Evolutionary conservation across 2,329 filamentous ascomycete genomes (phyloP).

Genomic region (Cladosporium phlei): DNA sequence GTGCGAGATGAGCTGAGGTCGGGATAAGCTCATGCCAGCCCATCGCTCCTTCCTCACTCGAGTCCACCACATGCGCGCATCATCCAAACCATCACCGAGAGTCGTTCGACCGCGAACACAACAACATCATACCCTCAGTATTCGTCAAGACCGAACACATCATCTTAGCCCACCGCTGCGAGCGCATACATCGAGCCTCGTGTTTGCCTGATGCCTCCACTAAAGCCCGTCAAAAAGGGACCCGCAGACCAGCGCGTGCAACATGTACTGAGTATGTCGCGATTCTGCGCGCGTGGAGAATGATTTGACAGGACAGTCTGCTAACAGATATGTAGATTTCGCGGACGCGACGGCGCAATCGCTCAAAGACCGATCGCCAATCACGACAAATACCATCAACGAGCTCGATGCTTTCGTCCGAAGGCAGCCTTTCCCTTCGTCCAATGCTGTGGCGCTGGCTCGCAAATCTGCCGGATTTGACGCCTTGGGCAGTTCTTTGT

Average conservation of each 20-base stretch:
- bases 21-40: too few relatives aligned
- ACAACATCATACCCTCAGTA: too few relatives aligned
- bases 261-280: constrained; percentile 1
- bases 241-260: constrained; percentile 19
- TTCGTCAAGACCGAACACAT: too few relatives aligned
- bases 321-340: neutral
- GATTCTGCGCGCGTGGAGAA: neutral
- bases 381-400: constrained; percentile 9
- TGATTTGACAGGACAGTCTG: neutral
- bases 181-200: too few relatives aligned
- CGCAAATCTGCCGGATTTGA: constrained; percentile 50
- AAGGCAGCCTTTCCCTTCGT: constrained; percentile 17
- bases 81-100: too few relatives aligned
- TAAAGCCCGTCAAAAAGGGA: constrained; percentile 18
- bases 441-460: constrained; percentile 15
- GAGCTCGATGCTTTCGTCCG: constrained; percentile 15
- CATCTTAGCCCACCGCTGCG: too few relatives aligned
- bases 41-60: too few relatives aligned
- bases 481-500: constrained; percentile 53
- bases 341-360: neutral
- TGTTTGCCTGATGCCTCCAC: constrained; percentile 25
- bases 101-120: too few relatives aligned
- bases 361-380: neutral
- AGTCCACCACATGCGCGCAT: too few relatives aligned
- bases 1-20: too few relatives aligned